Conservation (phyloP, 345 rosid genomes). For the Ceriops decandra region DNA sequence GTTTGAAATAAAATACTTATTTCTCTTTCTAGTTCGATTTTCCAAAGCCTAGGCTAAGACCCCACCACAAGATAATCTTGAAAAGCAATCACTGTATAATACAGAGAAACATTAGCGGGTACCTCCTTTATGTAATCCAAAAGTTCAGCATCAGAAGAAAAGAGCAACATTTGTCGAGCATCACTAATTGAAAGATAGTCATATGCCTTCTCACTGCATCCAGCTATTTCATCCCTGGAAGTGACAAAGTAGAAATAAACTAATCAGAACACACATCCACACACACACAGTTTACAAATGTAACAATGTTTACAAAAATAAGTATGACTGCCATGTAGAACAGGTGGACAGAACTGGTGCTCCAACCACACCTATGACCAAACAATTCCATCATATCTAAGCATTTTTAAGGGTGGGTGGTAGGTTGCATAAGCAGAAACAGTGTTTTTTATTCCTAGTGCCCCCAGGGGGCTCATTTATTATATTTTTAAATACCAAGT, state of each 20-base stretch:
- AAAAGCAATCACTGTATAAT: neutral
- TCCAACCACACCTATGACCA: neutral
- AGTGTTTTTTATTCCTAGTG: too few relatives aligned
- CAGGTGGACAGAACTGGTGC: neutral
- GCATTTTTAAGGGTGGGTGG: too few relatives aligned
- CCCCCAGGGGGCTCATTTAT: too few relatives aligned
- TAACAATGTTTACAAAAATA: neutral
- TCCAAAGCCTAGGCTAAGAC: neutral
- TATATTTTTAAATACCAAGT: too few relatives aligned
- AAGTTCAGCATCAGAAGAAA: slow-evolving; percentile 75
- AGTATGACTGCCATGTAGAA: neutral
- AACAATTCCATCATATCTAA: too few relatives aligned
- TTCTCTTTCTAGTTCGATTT: neutral
- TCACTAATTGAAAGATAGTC: slow-evolving; percentile 70
- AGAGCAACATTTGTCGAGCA: slow-evolving; percentile 72
- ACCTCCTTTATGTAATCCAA: slow-evolving; percentile 74
- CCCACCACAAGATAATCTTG: neutral
- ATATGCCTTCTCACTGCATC: slow-evolving; percentile 99
- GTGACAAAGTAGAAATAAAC: neutral
- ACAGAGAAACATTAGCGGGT: neutral
- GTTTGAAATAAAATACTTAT: neutral
- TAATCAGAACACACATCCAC: neutral
- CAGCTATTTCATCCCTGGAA: slow-evolving; percentile 90
- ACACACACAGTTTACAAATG: neutral
- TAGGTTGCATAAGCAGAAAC: too few relatives aligned